These are phyloP conservation scores for Phytophthora hybrid DNA, from an alignment of 352 stramenopile genomes.

Conservation along the genomic window DNA sequence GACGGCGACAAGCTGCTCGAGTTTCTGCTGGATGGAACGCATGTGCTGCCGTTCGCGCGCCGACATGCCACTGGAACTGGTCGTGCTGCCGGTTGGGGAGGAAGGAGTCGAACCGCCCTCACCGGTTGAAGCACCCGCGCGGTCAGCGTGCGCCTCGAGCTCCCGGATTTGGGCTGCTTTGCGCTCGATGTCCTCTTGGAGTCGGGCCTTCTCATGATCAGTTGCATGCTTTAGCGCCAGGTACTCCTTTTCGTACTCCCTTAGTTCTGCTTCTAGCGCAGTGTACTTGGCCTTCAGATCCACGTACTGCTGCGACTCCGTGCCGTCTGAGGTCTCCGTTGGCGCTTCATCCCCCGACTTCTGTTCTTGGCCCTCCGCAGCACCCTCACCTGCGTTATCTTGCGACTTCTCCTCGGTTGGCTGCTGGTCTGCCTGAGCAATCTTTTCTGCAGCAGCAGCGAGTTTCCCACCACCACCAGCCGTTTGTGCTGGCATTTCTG, in stretches of 20 bases:
- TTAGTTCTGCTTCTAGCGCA: constrained; percentile 65
- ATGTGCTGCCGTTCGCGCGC: constrained; percentile 87
- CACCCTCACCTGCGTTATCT: constrained; percentile 24
- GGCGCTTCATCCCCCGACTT: constrained; percentile 24
- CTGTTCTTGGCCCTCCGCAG: constrained; percentile 29
- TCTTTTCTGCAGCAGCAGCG: constrained; percentile 44
- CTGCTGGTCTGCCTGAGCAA: constrained; percentile 40
- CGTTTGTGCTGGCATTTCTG: constrained; percentile 56
- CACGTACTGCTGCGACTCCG: constrained; percentile 48
- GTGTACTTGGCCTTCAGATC: constrained; percentile 60
- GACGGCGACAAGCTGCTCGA: constrained; percentile 92
- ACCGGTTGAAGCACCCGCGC: constrained; percentile 38
- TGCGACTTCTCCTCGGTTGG: constrained; percentile 29
- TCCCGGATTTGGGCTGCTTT: constrained; percentile 71
- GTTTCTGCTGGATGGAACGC: constrained; percentile 91
- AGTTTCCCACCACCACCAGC: constrained; percentile 50
- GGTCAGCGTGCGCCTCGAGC: constrained; percentile 66
- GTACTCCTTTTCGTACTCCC: constrained; percentile 80
- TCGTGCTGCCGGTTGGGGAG: constrained; percentile 35
- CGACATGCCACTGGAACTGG: constrained; percentile 67
- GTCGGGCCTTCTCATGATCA: constrained; percentile 66
- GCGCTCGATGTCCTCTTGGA: constrained; percentile 74
- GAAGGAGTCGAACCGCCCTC: constrained; percentile 40
- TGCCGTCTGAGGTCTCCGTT: constrained; percentile 18
- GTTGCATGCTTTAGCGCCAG: constrained; percentile 58